phyloP scores from a whole-genome alignment of 495 filamentous ascomycete species.

The Neurospora sp. region DNA sequence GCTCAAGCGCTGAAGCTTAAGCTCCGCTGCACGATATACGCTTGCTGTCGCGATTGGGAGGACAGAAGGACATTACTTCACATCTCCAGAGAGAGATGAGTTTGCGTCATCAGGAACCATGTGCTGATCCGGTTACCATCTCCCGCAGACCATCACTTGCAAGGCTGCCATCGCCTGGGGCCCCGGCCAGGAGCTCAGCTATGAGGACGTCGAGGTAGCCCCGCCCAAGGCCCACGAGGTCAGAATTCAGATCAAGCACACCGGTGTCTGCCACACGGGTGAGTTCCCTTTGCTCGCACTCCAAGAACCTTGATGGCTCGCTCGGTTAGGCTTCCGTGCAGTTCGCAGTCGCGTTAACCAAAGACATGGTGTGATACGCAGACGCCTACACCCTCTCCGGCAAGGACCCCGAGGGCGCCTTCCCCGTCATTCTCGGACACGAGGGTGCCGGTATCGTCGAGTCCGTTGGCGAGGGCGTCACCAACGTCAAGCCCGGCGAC shows the following conservation, averaged over 20 bases:
- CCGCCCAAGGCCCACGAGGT: conserved; percentile 94
- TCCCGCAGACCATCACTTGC: conserved; percentile 39
- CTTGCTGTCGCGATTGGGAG: neutral
- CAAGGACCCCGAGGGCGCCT: conserved; percentile 96
- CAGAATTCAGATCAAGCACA: conserved; percentile 91
- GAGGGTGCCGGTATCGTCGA: conserved; percentile 97
- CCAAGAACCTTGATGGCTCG: conserved; percentile 3
- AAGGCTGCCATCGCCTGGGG: conserved; percentile 97
- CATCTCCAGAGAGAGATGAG: neutral
- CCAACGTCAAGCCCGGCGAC: conserved; percentile 82
- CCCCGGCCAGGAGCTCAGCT: conserved; percentile 73
- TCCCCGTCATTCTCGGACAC: conserved; percentile 92
- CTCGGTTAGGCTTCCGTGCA: neutral
- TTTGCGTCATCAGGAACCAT: neutral
- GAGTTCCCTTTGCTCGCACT: conserved; percentile 13
- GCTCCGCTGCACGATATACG: neutral
- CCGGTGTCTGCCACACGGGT: conserved; percentile 98
- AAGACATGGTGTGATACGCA: conserved; percentile 16
- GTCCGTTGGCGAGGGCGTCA: conserved; percentile 92
- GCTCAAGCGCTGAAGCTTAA: neutral
- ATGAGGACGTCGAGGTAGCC: conserved; percentile 87
- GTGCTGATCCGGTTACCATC: neutral
- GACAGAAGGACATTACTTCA: neutral
- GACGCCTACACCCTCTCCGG: conserved; percentile 98
- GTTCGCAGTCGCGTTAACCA: neutral